phyloP scores from a whole-genome alignment of 2,329 filamentous ascomycete genomes.

The Botrytis sinoallii region DNA sequence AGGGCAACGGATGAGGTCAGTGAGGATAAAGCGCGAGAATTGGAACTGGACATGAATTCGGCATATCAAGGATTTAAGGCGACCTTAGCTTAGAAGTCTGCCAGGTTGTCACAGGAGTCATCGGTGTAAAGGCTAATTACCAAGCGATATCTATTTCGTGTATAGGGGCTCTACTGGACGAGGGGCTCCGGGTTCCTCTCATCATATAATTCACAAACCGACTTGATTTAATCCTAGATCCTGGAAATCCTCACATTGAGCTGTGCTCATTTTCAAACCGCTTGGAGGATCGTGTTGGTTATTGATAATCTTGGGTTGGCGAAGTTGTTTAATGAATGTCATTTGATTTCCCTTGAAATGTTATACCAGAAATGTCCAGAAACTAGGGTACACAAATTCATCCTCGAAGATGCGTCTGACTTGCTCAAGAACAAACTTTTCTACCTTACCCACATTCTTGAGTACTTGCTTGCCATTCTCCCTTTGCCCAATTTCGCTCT shows the following conservation, averaged over 20 bases:
- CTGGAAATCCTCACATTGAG: background rate
- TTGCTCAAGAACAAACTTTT: slow-evolving; percentile 94
- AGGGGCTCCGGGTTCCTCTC: background rate
- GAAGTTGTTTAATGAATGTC: background rate
- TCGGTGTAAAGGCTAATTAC: background rate
- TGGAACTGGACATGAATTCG: slow-evolving; percentile 90
- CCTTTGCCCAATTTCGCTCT: slow-evolving; percentile 94
- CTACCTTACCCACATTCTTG: slow-evolving; percentile 98
- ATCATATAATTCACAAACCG: background rate
- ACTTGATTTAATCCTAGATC: background rate
- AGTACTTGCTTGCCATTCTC: slow-evolving; percentile 90
- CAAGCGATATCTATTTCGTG: background rate
- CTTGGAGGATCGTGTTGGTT: background rate
- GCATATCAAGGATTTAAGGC: slow-evolving; percentile 90
- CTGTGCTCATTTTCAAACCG: background rate
- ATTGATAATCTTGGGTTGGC: background rate
- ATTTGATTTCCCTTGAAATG: background rate
- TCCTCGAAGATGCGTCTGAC: slow-evolving; percentile 97
- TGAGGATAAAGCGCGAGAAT: slow-evolving; percentile 81
- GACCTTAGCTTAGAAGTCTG: slow-evolving; percentile 29
- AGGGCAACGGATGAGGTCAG: slow-evolving; percentile 86
- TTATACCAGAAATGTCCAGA: slow-evolving; percentile 92
- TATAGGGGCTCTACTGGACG: background rate
- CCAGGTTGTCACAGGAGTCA: background rate
- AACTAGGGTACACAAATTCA: slow-evolving; percentile 97